phyloP scores from a whole-genome alignment of 495 filamentous ascomycete species.

The Aspergillus biplanus region DNA sequence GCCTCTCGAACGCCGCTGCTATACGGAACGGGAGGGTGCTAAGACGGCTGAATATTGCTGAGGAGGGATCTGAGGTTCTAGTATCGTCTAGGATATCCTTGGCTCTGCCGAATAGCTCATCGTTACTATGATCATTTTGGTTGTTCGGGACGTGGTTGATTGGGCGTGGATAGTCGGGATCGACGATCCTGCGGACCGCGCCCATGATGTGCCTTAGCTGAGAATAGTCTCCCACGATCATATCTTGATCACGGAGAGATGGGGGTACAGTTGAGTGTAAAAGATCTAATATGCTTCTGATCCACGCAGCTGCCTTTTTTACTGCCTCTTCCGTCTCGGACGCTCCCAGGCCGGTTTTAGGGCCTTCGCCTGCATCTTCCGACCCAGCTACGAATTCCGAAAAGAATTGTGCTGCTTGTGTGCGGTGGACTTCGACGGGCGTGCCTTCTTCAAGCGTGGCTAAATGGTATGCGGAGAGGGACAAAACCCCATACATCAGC shows the following conservation, averaged over 20 bases:
- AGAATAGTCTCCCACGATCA: no score
- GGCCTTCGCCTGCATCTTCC: not conserved
- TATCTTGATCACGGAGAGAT: no score
- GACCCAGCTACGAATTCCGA: not conserved
- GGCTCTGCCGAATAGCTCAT: no score
- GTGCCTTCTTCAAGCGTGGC: not conserved
- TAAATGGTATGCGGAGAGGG: conserved; percentile 12
- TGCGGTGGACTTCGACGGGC: not conserved
- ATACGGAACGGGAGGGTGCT: conserved; percentile 4
- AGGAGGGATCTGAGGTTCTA: not conserved
- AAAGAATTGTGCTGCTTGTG: conserved; percentile 1
- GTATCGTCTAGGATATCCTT: not conserved
- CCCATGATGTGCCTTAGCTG: no score
- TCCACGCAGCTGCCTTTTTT: no score
- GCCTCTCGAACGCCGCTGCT: conserved; percentile 5
- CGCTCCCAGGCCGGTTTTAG: not conserved
- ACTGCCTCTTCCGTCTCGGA: not conserved
- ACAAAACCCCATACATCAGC: conserved; percentile 18
- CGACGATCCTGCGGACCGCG: no score
- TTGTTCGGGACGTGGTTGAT: no score
- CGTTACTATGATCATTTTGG: no score
- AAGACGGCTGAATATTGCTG: not conserved
- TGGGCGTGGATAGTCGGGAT: no score
- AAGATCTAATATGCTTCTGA: no score
- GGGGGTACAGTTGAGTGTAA: no score